Conservation (phyloP, 345 rosid genomes). For the Hirschfeldia incana region DNA sequence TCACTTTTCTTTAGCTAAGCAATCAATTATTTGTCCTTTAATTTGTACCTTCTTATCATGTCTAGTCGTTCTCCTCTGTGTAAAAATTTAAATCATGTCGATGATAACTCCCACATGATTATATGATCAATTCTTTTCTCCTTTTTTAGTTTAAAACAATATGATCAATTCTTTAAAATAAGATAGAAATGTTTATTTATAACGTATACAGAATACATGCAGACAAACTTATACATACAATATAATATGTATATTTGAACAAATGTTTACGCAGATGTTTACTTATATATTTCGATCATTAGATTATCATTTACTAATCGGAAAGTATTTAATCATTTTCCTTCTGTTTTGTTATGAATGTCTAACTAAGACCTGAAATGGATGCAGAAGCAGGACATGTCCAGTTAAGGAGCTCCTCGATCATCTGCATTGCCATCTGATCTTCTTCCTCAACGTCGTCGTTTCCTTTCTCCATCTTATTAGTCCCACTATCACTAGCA, state of each 20-base stretch:
- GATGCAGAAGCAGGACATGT: slow-evolving; percentile 43
- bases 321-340: background rate
- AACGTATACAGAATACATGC: background rate
- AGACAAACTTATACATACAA: background rate
- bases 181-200: background rate
- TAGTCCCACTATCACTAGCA: background rate
- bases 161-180: background rate
- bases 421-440: slow-evolving; percentile 67
- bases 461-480: slow-evolving; percentile 20
- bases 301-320: background rate
- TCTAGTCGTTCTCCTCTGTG: background rate
- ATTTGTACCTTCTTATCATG: slow-evolving; percentile 7
- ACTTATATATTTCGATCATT: slow-evolving; percentile 5
- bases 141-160: background rate
- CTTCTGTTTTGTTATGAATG: background rate
- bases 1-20: background rate
- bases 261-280: slow-evolving; percentile 7
- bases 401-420: slow-evolving; percentile 70
- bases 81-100: slow-evolving; percentile 6
- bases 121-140: background rate
- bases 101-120: background rate
- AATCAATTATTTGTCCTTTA: background rate
- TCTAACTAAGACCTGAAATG: background rate
- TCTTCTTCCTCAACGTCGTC: slow-evolving; percentile 50
- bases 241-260: background rate